Base-by-base conservation (phyloP, 2,329 filamentous ascomycete species). In the Diplodia mutila region DNA sequence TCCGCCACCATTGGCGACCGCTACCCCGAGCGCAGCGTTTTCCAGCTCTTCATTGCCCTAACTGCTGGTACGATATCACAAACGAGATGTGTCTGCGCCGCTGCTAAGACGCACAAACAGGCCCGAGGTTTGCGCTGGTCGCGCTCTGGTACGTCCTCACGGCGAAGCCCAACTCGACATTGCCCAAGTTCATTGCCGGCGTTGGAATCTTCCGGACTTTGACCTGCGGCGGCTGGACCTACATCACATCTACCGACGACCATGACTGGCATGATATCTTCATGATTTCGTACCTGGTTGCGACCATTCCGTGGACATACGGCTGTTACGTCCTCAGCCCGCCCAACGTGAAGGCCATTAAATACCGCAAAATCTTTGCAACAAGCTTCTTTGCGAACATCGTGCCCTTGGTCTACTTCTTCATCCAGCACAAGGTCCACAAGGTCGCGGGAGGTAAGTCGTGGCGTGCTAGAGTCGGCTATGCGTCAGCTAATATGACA, bases 221-320 rank as follows among this genome's bases (percentile, higher is more conserved):
- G 68, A 97, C 93, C 4, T 99, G 95, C 76, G 95, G 94, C 73
- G 95, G 95, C 68, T 99, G 95, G 94, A 97, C 95, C 65, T 99
- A 98, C 80, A 89, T 99, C 69, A 99, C 95, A 29, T 98, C 95
- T 70, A 99, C 95, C 52, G 95, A 99, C 78, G 93, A 98, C 78
- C 95, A 99, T 80, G 89, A 97, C 80, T 98, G 93, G 94, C 95
- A 99, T 79, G 95, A 99, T 76, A 94, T 98, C 70, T 94, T 99
- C 79, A 99, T 99, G 95, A 97, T 99, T 73, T 96, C 93, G 16
- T 99, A 99, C 80, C 85, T 99, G 67, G 90, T 99, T 54, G 91
- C 93, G 39, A 98, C 95, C 2, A 84, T 99, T 65, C 95, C 95
- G 1, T 99, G 95, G 95, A 99, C 94, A 1, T 80, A 93, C 57